Evolutionary conservation across 768 basidiomycete species (phyloP).

Genomic region (Xerocomus potaroensis): DNA sequence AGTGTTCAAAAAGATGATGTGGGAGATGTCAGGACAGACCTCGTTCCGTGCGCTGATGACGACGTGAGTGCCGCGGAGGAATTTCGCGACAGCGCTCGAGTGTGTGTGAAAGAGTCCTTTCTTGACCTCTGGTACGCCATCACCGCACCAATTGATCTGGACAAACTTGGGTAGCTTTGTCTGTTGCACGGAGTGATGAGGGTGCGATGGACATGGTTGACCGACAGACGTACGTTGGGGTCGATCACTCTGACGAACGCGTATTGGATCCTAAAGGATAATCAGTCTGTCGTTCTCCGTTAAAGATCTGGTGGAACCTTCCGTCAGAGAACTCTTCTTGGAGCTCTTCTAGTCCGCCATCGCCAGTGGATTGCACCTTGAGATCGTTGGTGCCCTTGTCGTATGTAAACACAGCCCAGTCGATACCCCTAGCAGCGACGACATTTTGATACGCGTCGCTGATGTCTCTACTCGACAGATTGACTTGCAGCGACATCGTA

Average conservation of each 20-base stretch:
- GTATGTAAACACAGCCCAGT: conserved; percentile 80
- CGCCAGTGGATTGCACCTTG: conserved; percentile 82
- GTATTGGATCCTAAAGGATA: conserved; percentile 74
- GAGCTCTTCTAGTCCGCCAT: conserved; percentile 84
- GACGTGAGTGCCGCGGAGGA: conserved; percentile 81
- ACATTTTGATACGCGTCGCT: conserved; percentile 72
- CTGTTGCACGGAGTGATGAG: too few species aligned
- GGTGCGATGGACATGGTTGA: background rate
- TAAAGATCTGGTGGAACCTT: conserved; percentile 41
- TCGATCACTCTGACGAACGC: conserved; percentile 85
- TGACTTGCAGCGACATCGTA: conserved; percentile 74
- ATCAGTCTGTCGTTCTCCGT: conserved; percentile 5
- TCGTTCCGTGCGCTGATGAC: conserved; percentile 85
- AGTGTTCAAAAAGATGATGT: too few species aligned
- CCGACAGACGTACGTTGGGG: conserved; percentile 57
- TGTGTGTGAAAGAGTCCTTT: conserved; percentile 94
- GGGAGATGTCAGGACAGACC: too few species aligned
- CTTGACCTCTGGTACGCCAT: conserved; percentile 88
- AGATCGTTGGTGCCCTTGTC: conserved; percentile 81
- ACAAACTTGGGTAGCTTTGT: conserved; percentile 87
- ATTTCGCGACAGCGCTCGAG: conserved; percentile 71
- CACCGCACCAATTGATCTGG: conserved; percentile 96
- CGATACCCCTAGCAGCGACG: conserved; percentile 58
- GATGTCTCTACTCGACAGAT: conserved; percentile 71
- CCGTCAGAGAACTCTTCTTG: conserved; percentile 96